phyloP scores from a whole-genome alignment of 805 yeast species.

The Nakazawaea laoshanensis region DNA sequence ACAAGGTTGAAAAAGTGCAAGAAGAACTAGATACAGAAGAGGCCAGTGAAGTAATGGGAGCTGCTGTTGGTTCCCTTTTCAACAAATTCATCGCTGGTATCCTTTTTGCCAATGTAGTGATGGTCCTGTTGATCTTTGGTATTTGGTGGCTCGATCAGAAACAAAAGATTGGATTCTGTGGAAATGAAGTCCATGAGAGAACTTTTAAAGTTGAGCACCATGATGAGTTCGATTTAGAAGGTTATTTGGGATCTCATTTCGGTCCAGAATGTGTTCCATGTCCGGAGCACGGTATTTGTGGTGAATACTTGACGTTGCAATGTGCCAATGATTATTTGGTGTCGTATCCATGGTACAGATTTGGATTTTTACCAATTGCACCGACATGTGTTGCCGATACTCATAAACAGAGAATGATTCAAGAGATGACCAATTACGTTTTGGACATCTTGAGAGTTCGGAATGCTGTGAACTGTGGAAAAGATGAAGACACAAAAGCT shows the following conservation, averaged over 20 bases:
- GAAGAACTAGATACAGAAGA: conserved; percentile 2
- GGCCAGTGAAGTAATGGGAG: conserved; percentile 1
- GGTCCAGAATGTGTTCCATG: conserved; percentile 68
- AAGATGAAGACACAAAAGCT: conserved; percentile 31
- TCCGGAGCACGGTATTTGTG: conserved; percentile 77
- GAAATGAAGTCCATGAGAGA: conserved; percentile 41
- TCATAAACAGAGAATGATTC: conserved; percentile 57
- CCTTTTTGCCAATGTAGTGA: conserved; percentile 19
- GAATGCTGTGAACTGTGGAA: conserved; percentile 63
- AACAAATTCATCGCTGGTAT: conserved; percentile 15
- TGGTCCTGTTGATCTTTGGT: conserved; percentile 29
- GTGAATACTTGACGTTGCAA: conserved; percentile 43
- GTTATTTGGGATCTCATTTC: conserved; percentile 31
- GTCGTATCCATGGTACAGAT: conserved; percentile 42
- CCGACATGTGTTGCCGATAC: conserved; percentile 71
- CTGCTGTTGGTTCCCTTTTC: conserved; percentile 1
- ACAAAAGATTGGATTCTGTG: conserved; percentile 66
- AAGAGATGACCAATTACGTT: conserved; percentile 58
- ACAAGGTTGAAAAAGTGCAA: conserved; percentile 8
- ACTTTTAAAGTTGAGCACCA: conserved; percentile 19
- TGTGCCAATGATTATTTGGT: conserved; percentile 65
- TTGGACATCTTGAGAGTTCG: conserved; percentile 56
- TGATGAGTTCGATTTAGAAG: conserved; percentile 25
- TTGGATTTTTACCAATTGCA: conserved; percentile 49
- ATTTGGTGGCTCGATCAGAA: conserved; percentile 63